phyloP scores from a whole-genome alignment of 2,329 filamentous ascomycete species.

The Zasmidium cellare region DNA sequence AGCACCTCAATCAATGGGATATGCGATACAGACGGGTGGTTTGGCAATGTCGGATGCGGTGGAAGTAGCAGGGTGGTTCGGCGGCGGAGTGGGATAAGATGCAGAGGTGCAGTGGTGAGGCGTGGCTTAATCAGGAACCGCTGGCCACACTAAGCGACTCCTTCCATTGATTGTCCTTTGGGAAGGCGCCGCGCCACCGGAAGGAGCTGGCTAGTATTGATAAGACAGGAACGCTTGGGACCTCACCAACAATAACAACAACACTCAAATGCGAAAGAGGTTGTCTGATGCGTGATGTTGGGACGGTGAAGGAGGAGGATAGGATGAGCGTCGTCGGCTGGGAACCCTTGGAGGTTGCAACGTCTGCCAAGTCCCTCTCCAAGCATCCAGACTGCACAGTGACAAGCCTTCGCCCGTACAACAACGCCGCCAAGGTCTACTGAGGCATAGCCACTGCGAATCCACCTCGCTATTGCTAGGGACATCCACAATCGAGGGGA shows the following conservation, averaged over 20 bases:
- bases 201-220: background rate
- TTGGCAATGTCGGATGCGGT: constrained; percentile 5
- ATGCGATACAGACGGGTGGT: background rate
- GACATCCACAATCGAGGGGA: background rate
- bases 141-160: constrained; percentile 2
- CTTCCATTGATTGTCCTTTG: background rate
- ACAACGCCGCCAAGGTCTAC: background rate
- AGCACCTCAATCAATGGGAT: background rate
- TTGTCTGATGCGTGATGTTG: too few species aligned
- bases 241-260: too few species aligned
- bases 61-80: background rate
- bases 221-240: too few species aligned
- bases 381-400: background rate
- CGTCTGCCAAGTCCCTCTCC: background rate
- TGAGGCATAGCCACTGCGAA: background rate
- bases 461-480: background rate
- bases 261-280: too few species aligned
- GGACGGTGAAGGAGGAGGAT: too few species aligned
- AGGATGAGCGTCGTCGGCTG: background rate
- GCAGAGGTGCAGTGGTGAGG: background rate
- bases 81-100: background rate
- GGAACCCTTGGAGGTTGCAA: background rate
- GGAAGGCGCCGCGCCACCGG: background rate
- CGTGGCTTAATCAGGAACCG: background rate
- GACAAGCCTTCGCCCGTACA: background rate